Base-by-base conservation (phyloP, 2,329 filamentous ascomycete species). In the Colletotrichum brevisporum region DNA sequence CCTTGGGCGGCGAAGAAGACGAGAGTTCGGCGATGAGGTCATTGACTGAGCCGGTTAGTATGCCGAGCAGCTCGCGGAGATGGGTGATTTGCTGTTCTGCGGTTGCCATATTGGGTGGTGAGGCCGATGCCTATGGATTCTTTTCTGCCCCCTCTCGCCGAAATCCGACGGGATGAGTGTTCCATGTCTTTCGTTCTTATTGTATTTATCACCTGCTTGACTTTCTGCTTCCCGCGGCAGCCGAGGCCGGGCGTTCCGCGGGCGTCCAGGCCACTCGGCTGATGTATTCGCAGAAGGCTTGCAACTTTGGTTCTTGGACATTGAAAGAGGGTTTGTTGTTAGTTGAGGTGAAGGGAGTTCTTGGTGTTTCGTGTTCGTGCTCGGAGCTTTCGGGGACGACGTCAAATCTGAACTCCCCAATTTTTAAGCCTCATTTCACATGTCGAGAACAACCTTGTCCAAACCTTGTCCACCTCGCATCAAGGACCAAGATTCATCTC, bases 1-100 rank as follows among this genome's bases (percentile, higher is more conserved):
- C 13, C 27, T 50, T 13, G 27, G 16, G 18, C 24, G 66, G 48
- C 15, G 48, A 36, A 36, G 48, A 53, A 21, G 24, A 66, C n/a
- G 61, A 55, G 18, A 66, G 61, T 54, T 47, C 41, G 31, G 31
- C 50, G 26, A 69, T 69, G 31, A 66, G 54, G n/a, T 69, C 61
- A 21, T 60, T 55, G 41, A 26, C 51, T 27, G 62, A 69, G 18
- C 50, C 51, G 43, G 48, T 55, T 12, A 69, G 13, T 50, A 56
- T 50, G 50, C 43, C 50, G 15, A 60, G 26, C 36, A 60, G 61
- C 3, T 61, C 66, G 6, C 50, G 54, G 12, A 69, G 65, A 15
- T 55, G 39, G 21, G 48, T 43, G 60, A 68, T 68, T 41, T 68
- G 53, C 18, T 59, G 65, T 36, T 68, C 65, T 41, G 53, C 48